These are phyloP conservation scores for Plantago elongata DNA, from an alignment of 257 asterid genomes.

Conservation along the genomic window DNA sequence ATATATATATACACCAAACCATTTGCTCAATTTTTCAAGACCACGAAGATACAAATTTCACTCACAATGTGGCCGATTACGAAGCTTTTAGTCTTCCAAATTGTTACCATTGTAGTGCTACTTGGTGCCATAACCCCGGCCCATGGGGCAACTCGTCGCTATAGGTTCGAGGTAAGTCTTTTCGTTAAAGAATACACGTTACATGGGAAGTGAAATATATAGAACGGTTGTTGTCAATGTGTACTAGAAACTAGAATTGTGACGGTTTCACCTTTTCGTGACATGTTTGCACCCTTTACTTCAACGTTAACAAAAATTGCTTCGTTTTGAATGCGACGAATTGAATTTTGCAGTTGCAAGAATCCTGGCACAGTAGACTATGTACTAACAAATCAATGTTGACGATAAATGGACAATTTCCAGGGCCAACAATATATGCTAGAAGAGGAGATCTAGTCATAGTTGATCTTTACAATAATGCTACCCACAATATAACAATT, in stretches of 20 bases:
- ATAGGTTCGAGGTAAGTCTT: conserved; percentile 28
- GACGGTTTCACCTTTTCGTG: too few relatives aligned
- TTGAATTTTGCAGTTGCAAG: conserved; percentile 32
- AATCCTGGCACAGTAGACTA: conserved; percentile 30
- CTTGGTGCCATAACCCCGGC: conserved; percentile 21
- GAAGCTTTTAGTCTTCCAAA: conserved; percentile 12
- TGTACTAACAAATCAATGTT: conserved; percentile 34
- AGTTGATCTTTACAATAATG: conserved; percentile 31
- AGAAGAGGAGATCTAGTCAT: conserved; percentile 31
- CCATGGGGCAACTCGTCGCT: conserved; percentile 22
- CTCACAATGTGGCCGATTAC: conserved; percentile 11
- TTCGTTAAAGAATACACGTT: neutral
- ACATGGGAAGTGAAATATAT: too few relatives aligned
- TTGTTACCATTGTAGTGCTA: conserved; percentile 12
- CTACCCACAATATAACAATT: conserved; percentile 31
- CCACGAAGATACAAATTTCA: neutral
- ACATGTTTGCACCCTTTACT: neutral
- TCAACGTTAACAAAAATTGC: neutral
- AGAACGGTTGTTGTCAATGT: too few relatives aligned
- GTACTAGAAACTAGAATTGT: too few relatives aligned
- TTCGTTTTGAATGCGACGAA: too few relatives aligned
- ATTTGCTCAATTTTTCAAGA: neutral
- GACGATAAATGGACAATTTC: conserved; percentile 39
- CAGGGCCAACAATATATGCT: conserved; percentile 37
- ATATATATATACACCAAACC: conserved; percentile 3